Evolutionary conservation across 2,329 filamentous ascomycete species (phyloP), one percentile per base, ranked within the genome.

Genomic region (Monilinia aucupariae): DNA sequence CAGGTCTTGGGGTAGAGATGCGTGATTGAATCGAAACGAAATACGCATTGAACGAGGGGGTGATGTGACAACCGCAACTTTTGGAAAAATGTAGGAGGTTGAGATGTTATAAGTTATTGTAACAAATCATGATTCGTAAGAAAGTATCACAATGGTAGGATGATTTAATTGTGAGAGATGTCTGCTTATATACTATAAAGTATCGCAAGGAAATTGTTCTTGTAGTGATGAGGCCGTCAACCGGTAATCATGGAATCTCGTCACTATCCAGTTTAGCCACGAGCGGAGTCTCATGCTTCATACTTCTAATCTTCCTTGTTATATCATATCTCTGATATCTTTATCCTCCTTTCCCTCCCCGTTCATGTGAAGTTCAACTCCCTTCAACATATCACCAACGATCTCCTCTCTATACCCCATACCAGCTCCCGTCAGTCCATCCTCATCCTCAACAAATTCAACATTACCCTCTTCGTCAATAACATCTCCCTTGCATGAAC

Each of bases 401-500:
- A 58, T 20, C 43, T 47, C 41, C n/a, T 58, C 54, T 58, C 54
- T 15, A 47, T 58, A 58, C 25, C 54, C 41, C 30, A 25, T 37
- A 20, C 41, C 41, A 17, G 45, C 10, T 2, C 27, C 41, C 30
- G n/a, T 22, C n/a, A 37, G 20, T 1, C 30, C 54, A 12, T 56
- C 51, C 20, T 62, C 60, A 30, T 22, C 15, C 25, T 56, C 51
- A 34, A 62, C 43, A 43, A 64, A 64, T 32, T 64, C 32, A 8
- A 61, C 43, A 15, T 61, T 43, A 15, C 51, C 63, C 27, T 49
- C 47, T 48, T 47, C 59, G 22, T 50, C 51, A 45, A 52, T 15
- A 27, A 56, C 27, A 22, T 53, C 63, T 6, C 52, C 41, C 2
- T 61, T 61, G 72, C 91, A 97, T 66, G 83, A 75, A 70, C 92